Evolutionary conservation across 2,329 filamentous ascomycete species (phyloP).

Genomic region (Colletotrichum godetiae): DNA sequence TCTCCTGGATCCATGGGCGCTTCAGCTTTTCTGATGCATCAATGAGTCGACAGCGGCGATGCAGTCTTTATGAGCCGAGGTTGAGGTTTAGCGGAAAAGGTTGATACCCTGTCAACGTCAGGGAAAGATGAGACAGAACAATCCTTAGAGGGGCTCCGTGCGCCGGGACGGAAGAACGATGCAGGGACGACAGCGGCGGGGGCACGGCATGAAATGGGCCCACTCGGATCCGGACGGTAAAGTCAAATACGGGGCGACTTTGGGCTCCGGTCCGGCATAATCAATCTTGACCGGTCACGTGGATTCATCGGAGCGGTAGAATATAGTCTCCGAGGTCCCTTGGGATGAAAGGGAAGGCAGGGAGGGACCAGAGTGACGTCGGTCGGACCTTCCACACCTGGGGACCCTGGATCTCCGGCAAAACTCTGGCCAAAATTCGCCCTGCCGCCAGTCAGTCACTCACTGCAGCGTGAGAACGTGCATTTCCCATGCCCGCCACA

Average conservation of each 20-base stretch:
- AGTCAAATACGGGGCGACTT: accelerated
- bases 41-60: slow-evolving; percentile 6
- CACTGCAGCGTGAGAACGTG: neutral
- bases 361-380: slow-evolving; percentile 27
- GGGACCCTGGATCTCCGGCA: slow-evolving; percentile 34
- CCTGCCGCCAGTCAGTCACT: neutral
- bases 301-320: neutral
- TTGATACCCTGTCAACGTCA: neutral
- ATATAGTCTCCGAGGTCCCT: neutral
- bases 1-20: neutral
- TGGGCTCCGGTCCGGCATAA: neutral
- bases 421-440: slow-evolving; percentile 17
- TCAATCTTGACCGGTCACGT: neutral
- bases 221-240: neutral
- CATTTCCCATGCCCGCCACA: neutral
- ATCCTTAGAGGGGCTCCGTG: slow-evolving; percentile 9
- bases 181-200: neutral
- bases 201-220: too few relatives aligned
- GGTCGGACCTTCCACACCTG: neutral
- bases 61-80: slow-evolving; percentile 6
- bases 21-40: neutral
- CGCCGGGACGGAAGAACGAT: slow-evolving; percentile 18
- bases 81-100: neutral
- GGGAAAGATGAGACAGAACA: neutral
- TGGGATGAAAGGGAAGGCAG: too few relatives aligned